phyloP scores from a whole-genome alignment of 2,329 filamentous ascomycete genomes.

The Paecilomyces formosus region DNA sequence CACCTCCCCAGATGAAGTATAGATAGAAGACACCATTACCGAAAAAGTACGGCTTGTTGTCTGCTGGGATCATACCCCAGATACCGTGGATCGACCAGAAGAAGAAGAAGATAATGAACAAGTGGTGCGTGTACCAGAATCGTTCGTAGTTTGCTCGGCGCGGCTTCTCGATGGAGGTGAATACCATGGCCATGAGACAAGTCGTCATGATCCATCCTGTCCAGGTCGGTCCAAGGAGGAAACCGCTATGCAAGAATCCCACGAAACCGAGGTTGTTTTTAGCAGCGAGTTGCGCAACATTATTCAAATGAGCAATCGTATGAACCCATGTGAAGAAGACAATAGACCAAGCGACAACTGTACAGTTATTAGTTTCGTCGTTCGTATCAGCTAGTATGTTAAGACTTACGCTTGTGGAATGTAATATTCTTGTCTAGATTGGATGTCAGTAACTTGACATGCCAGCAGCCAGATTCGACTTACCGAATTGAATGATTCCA shows the following conservation, averaged over 20 bases:
- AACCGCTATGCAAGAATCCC: constrained; percentile 69
- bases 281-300: constrained; percentile 68
- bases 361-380: constrained; percentile 4
- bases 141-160: constrained; percentile 77
- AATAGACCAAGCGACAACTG: constrained; percentile 71
- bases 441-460: neutral
- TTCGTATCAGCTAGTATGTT: neutral
- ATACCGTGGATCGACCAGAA: constrained; percentile 88
- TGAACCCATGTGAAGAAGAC: constrained; percentile 84
- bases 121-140: constrained; percentile 86
- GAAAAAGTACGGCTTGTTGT: constrained; percentile 63
- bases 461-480: neutral
- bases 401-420: constrained; percentile 60
- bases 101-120: constrained; percentile 81
- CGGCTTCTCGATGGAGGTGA: constrained; percentile 70
- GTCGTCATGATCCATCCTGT: constrained; percentile 79
- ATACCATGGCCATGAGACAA: constrained; percentile 68
- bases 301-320: constrained; percentile 81
- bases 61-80: constrained; percentile 85
- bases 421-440: constrained; percentile 70
- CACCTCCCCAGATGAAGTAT: constrained; percentile 81
- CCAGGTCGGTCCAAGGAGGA: constrained; percentile 75
- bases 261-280: constrained; percentile 71
- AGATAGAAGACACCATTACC: constrained; percentile 79
- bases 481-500: constrained; percentile 69